These are phyloP conservation scores for Agroathelia rolfsii DNA, from an alignment of 1,284 basidiomycete species.

Conservation along the genomic window DNA sequence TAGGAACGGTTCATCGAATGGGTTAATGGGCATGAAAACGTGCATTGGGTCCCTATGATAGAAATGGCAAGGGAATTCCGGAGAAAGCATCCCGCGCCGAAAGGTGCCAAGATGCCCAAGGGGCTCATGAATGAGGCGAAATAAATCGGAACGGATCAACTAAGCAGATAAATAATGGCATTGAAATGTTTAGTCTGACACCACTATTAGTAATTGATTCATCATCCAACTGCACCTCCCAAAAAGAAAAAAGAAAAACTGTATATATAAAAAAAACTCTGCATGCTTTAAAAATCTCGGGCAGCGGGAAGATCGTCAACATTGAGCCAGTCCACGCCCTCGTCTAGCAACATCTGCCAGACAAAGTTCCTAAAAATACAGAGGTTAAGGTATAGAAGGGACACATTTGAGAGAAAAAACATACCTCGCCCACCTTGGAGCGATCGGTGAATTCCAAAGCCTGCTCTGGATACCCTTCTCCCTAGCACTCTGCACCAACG, in stretches of 20 bases:
- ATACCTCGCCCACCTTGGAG: slow-evolving; percentile 4
- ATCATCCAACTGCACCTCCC: no score
- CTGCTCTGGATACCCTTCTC: slow-evolving; percentile 34
- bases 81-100: no score
- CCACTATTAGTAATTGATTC: no score
- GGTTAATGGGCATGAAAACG: slow-evolving; percentile 63
- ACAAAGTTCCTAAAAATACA: slow-evolving; percentile 32
- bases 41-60: slow-evolving; percentile 68
- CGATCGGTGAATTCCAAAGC: slow-evolving; percentile 40
- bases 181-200: no score
- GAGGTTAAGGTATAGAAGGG: slow-evolving; percentile 27
- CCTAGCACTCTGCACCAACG: slow-evolving; percentile 35
- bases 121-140: no score
- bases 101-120: no score
- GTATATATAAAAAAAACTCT: no score
- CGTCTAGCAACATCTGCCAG: slow-evolving; percentile 31
- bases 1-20: slow-evolving; percentile 72
- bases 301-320: slow-evolving; percentile 42
- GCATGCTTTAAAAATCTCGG: slow-evolving; percentile 25
- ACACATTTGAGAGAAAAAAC: neutral
- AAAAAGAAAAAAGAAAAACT: no score
- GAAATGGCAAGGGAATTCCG: slow-evolving; percentile 52
- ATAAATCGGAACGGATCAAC: no score
- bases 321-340: slow-evolving; percentile 44
- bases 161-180: no score